Conservation (phyloP, 2,329 filamentous ascomycete genomes). For the Arthroderma sp. region DNA sequence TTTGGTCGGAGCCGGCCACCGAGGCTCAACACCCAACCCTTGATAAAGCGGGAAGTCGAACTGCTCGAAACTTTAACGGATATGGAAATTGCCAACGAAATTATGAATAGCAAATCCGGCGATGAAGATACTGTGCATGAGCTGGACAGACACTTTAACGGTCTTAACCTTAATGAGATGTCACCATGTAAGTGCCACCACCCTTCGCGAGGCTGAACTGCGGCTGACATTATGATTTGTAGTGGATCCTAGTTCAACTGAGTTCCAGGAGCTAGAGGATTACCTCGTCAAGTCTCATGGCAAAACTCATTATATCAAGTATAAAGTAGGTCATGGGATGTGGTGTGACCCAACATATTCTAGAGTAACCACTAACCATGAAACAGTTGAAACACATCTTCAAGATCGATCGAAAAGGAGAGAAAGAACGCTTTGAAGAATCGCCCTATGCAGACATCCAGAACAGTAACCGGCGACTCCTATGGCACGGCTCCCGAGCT, state of each 20-base stretch:
- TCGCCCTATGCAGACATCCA: constrained; percentile 39
- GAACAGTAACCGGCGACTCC: constrained; percentile 55
- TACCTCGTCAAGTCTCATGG: constrained; percentile 59
- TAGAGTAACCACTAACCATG: constrained; percentile 5
- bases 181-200: constrained; percentile 36
- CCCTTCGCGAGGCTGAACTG: too few species aligned
- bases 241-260: constrained; percentile 43
- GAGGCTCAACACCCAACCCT: constrained; percentile 42
- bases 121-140: constrained; percentile 40
- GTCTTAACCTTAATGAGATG: constrained; percentile 65
- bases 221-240: background rate
- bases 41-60: constrained; percentile 64
- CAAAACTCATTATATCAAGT: constrained; percentile 45
- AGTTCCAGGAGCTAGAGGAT: constrained; percentile 51
- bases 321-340: constrained; percentile 15
- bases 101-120: constrained; percentile 54
- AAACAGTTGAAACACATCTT: constrained; percentile 57
- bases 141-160: constrained; percentile 59
- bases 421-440: constrained; percentile 53
- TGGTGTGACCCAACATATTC: background rate
- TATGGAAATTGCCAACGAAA: constrained; percentile 68
- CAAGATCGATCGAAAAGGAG: constrained; percentile 63
- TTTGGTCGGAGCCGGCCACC: constrained; percentile 65
- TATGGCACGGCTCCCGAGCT: constrained; percentile 76
- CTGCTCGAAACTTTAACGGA: constrained; percentile 69